phyloP scores from a whole-genome alignment of 2,329 filamentous ascomycete genomes.

The Coniochaeta sp. region DNA sequence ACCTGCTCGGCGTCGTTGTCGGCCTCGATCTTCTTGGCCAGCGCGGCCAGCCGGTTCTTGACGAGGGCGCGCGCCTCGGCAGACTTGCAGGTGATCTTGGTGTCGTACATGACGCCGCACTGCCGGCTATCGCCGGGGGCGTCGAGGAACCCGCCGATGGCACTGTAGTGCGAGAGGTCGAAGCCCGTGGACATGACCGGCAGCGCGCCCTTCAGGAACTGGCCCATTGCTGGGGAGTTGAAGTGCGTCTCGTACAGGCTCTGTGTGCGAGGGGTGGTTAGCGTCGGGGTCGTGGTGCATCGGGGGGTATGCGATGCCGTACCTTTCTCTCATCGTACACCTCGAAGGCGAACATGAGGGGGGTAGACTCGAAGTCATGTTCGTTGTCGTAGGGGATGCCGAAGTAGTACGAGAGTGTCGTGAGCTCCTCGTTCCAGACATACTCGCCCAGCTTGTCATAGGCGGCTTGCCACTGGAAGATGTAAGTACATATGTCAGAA shows the following conservation, averaged over 20 bases:
- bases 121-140: slow-evolving; percentile 11
- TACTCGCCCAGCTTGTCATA: slow-evolving; percentile 30
- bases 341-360: slow-evolving; percentile 27
- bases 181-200: slow-evolving; percentile 23
- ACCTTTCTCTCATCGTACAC: slow-evolving; percentile 20
- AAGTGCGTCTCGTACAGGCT: slow-evolving; percentile 25
- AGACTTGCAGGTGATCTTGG: slow-evolving; percentile 14
- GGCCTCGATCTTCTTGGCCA: slow-evolving; percentile 10
- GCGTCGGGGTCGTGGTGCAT: background rate
- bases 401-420: slow-evolving; percentile 34
- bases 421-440: slow-evolving; percentile 24
- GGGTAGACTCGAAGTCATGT: slow-evolving; percentile 20
- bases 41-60: slow-evolving; percentile 4
- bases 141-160: slow-evolving; percentile 22
- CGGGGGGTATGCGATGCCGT: slow-evolving; percentile 2
- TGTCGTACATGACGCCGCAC: slow-evolving; percentile 23
- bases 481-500: background rate
- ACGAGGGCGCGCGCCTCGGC: slow-evolving; percentile 9
- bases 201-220: slow-evolving; percentile 19
- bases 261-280: slow-evolving; percentile 3
- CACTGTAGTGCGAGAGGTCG: slow-evolving; percentile 24
- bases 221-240: slow-evolving; percentile 20
- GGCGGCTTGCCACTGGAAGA: slow-evolving; percentile 28
- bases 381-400: slow-evolving; percentile 28
- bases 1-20: slow-evolving; percentile 11